phyloP scores from a whole-genome alignment of 441 rosid species.

The Arabidopsis hybrid region DNA sequence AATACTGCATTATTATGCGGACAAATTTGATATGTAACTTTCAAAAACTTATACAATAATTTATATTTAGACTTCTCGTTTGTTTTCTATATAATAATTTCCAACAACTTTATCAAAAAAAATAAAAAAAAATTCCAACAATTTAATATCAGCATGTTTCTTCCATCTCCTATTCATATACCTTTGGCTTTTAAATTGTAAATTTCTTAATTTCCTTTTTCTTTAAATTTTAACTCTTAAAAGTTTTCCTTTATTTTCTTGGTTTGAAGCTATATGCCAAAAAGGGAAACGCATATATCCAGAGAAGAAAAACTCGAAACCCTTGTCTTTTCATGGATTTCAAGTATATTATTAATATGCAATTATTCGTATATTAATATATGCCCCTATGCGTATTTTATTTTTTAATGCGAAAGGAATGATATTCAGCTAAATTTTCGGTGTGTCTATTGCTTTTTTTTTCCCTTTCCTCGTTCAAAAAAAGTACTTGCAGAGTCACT shows the following conservation, averaged over 20 bases:
- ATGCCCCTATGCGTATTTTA: not conserved
- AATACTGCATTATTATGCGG: too few species aligned
- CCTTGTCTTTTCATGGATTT: constrained; percentile 20
- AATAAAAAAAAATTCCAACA: too few species aligned
- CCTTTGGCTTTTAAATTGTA: not conserved
- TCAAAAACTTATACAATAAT: not conserved
- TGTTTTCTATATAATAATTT: not conserved
- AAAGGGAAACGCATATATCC: constrained; percentile 22
- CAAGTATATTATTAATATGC: constrained; percentile 12
- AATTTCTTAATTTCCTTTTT: not conserved
- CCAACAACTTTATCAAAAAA: not conserved
- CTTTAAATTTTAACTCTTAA: not conserved
- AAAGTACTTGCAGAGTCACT: constrained; percentile 32
- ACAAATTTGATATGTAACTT: too few species aligned
- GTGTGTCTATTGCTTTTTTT: constrained; percentile 14
- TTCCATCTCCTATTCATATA: not conserved
- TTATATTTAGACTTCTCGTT: not conserved
- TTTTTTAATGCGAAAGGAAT: constrained; percentile 15
- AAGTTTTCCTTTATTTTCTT: not conserved
- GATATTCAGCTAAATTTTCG: constrained; percentile 31
- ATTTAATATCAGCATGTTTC: not conserved
- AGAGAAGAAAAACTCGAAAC: constrained; percentile 31
- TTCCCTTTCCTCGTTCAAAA: constrained; percentile 33
- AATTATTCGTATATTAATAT: constrained; percentile 7
- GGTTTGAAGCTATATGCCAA: constrained; percentile 2